Base-by-base conservation (phyloP, 2,329 filamentous ascomycete genomes). In the Pseudopyricularia javanii region DNA sequence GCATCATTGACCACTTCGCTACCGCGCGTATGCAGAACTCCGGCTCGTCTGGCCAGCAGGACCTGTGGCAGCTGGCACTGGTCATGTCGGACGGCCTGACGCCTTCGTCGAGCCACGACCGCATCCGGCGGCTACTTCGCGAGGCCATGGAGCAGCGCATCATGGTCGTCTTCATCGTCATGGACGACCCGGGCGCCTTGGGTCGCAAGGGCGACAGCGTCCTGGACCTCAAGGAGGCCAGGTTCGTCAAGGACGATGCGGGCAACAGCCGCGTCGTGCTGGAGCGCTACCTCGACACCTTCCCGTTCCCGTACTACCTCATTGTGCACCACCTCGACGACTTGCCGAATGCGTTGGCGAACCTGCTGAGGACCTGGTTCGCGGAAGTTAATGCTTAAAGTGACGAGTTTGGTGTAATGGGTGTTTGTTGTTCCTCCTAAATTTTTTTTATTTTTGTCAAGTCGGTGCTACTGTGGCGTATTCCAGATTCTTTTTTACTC, bases 101-200 rank as follows among this genome's bases (percentile, higher is more conserved):
- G 59, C 89, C 94, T 51, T 82, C 79, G 35, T 73, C 75, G 1
- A 85, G 91, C 49, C 91, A 97, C 66, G 88, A 90, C 17, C 76
- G 80, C 5, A 91, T 98, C 59, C 79, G 87, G 15, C 76, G 88
- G 5, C 76, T 97, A 22, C 82, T 98, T 11, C 78, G 93, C 9
- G 85, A 91, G 68, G 91, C 93, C 1, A 83, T 90, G 62, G 91
- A 96, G 67, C 88, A 96, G 69, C 78, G 90, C 15, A 94, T 99
- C 64, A 96, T 98, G 88, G 83, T 97, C 57, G 91, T 98, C 6
- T 99, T 98, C 66, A 88, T 98, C 61, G 86, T 99, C 62, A 89
- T 98, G 63, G 93, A 98, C 71, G 77, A 80, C 60, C 67, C 66
- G 59, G 66, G 22, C 17, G 47, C 15, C 26, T 32, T 24, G 24